Conservation (phyloP, 441 rosid species). For the Pelargonium cotyledonis region DNA sequence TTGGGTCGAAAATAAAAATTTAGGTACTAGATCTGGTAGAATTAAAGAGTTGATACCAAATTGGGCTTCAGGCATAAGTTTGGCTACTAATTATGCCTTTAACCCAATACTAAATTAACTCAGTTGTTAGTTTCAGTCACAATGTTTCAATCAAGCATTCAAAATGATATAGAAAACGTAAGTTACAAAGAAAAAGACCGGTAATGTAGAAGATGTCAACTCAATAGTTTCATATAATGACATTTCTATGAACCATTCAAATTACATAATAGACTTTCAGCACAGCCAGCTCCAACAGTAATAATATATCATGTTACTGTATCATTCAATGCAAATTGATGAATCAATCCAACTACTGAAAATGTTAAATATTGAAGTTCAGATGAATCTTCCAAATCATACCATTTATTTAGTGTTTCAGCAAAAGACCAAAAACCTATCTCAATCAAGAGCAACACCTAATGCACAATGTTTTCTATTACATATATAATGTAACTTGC, state of each 20-base stretch:
- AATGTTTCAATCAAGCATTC: background rate
- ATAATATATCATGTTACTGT: no score
- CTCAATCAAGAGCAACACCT: no score
- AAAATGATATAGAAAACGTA: background rate
- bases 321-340: background rate
- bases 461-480: no score
- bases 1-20: no score
- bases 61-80: no score
- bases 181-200: background rate
- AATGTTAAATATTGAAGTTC: background rate
- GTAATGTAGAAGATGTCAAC: background rate
- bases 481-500: no score
- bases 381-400: background rate
- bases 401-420: background rate
- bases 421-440: background rate
- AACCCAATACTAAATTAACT: no score
- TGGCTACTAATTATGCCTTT: no score
- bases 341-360: background rate
- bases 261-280: background rate
- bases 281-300: background rate
- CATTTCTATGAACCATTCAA: no score
- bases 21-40: no score
- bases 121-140: no score
- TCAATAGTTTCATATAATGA: background rate
- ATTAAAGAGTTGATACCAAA: no score